Evolutionary conservation across 1,139 yeast species (phyloP).

Genomic region (Petasospora fabianii): DNA sequence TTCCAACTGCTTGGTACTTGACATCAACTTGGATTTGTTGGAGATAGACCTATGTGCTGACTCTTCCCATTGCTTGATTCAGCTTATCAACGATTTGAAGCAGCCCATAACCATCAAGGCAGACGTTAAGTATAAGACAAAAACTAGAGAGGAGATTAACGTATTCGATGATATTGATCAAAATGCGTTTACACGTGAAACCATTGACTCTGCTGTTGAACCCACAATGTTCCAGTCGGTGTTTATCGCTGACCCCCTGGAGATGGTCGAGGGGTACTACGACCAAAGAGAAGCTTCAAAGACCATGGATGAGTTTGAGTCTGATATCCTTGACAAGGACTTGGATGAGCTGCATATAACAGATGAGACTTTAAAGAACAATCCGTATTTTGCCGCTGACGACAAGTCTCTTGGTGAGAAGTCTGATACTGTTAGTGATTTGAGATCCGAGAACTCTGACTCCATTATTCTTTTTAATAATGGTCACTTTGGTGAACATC

Average conservation of each 20-base stretch:
- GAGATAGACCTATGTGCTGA: slow-evolving; percentile 76
- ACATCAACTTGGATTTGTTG: slow-evolving; percentile 46
- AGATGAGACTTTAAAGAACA: slow-evolving; percentile 12
- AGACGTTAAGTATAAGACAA: slow-evolving; percentile 50
- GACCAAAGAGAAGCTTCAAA: slow-evolving; percentile 14
- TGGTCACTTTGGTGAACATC: slow-evolving; percentile 40
- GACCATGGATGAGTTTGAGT: slow-evolving; percentile 12
- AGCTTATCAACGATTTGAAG: slow-evolving; percentile 66
- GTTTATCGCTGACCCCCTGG: slow-evolving; percentile 22
- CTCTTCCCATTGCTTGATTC: slow-evolving; percentile 68
- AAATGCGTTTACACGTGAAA: slow-evolving; percentile 28
- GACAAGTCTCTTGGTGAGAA: slow-evolving; percentile 1
- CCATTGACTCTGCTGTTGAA: neutral
- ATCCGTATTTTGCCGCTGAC: slow-evolving; percentile 16
- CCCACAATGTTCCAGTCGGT: too few species aligned
- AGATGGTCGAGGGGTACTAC: slow-evolving; percentile 38
- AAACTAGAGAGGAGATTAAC: slow-evolving; percentile 37
- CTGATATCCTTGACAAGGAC: slow-evolving; percentile 32
- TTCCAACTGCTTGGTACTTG: slow-evolving; percentile 28
- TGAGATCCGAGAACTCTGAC: slow-evolving; percentile 26
- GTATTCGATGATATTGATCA: slow-evolving; percentile 48
- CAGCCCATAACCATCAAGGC: slow-evolving; percentile 58
- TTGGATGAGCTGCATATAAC: slow-evolving; percentile 28
- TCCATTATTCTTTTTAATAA: slow-evolving; percentile 37
- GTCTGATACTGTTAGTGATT: slow-evolving; percentile 6